Conservation (phyloP, 2,329 filamentous ascomycete species). For the Talaromyces sp. region DNA sequence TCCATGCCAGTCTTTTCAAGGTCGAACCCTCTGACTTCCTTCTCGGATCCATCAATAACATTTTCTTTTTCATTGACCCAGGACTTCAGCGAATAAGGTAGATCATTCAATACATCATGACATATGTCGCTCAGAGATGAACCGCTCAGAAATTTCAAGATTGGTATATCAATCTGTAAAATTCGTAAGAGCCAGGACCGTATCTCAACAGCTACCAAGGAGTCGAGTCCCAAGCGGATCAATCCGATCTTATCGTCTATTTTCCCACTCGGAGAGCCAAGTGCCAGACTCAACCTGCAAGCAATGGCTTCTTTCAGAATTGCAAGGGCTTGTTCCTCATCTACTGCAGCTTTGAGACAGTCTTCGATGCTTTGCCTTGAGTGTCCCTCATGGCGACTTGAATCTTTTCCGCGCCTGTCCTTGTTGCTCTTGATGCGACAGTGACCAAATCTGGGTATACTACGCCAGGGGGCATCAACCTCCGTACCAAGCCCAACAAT, state of each 20-base stretch:
- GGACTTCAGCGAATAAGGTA: not conserved
- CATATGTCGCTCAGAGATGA: slow-evolving; percentile 25
- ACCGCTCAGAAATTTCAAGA: slow-evolving; percentile 46
- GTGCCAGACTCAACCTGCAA: not conserved
- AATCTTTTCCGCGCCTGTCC: not conserved
- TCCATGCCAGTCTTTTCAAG: no score
- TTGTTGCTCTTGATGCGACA: not conserved
- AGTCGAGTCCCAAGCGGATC: slow-evolving; percentile 25
- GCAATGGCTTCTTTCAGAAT: not conserved
- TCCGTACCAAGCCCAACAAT: slow-evolving; percentile 18
- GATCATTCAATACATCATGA: slow-evolving; percentile 10
- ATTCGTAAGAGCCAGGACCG: slow-evolving; percentile 46
- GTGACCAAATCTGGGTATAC: not conserved
- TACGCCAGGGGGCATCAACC: not conserved
- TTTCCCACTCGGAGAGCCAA: not conserved
- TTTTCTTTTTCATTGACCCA: not conserved
- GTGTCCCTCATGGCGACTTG: not conserved
- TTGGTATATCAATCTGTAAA: slow-evolving; percentile 43
- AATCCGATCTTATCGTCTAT: not conserved
- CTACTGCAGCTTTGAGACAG: not conserved
- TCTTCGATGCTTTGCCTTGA: not conserved
- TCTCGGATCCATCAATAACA: not conserved
- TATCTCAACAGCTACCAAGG: slow-evolving; percentile 15
- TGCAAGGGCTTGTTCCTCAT: not conserved
- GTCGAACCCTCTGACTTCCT: not conserved